phyloP scores from a whole-genome alignment of 2,329 filamentous ascomycete species.

The Fusarium abutilonis region DNA sequence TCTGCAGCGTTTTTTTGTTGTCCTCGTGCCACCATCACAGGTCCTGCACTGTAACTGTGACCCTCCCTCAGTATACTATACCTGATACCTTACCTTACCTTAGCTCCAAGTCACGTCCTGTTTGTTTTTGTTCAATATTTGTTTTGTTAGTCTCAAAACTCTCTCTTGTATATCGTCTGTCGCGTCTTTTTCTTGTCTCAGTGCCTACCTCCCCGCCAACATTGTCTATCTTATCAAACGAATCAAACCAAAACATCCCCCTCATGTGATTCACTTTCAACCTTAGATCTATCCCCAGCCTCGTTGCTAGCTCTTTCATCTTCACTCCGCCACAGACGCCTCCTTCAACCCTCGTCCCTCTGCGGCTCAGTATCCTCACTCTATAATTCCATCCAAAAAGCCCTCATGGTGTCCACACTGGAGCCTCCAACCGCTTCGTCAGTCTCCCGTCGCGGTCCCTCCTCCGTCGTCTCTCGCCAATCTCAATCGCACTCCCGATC shows the following conservation, averaged over 20 bases:
- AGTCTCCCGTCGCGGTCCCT: slow-evolving; percentile 64
- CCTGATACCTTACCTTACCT: slow-evolving; percentile 1
- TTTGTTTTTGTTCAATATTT: slow-evolving; percentile 9
- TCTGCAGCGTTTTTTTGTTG: slow-evolving; percentile 22
- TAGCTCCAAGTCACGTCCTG: slow-evolving; percentile 9
- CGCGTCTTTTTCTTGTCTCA: slow-evolving; percentile 12
- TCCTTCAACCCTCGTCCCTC: slow-evolving; percentile 13
- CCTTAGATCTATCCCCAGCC: slow-evolving; percentile 20
- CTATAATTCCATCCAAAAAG: slow-evolving; percentile 22
- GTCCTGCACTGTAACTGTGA: slow-evolving; percentile 13
- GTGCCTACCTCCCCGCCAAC: slow-evolving; percentile 1
- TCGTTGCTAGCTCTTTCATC: slow-evolving; percentile 31
- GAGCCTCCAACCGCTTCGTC: slow-evolving; percentile 59
- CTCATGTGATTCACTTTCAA: slow-evolving; percentile 40
- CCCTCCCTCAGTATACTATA: not conserved
- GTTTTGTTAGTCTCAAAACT: slow-evolving; percentile 7
- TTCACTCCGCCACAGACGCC: slow-evolving; percentile 31
- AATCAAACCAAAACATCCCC: slow-evolving; percentile 31
- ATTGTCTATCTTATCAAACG: slow-evolving; percentile 23
- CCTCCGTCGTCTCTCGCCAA: slow-evolving; percentile 71
- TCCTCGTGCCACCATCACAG: slow-evolving; percentile 37
- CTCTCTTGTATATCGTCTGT: slow-evolving; percentile 8
- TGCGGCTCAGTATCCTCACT: slow-evolving; percentile 8
- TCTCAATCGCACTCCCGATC: slow-evolving; percentile 64
- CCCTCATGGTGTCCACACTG: slow-evolving; percentile 71